Conservation (phyloP, 1,284 basidiomycete genomes). For the Microbotryomycetes sp. region DNA sequence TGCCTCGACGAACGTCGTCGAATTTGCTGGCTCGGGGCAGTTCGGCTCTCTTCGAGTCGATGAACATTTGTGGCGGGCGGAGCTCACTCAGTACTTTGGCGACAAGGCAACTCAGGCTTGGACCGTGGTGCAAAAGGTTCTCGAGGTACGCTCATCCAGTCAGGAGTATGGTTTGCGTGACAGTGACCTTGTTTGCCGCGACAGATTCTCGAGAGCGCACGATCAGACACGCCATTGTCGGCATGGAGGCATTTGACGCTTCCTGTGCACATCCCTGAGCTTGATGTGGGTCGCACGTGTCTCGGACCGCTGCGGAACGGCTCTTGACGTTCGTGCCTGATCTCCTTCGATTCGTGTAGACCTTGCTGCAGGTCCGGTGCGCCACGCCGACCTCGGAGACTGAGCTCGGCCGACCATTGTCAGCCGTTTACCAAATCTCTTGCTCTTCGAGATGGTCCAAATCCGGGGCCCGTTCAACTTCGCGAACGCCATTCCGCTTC, state of each 20-base stretch:
- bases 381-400: slow-evolving; percentile 21
- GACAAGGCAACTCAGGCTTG: slow-evolving; percentile 10
- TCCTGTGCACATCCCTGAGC: slow-evolving; percentile 41
- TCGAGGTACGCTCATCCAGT: slow-evolving; percentile 40
- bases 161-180: too few species aligned
- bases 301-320: too few species aligned
- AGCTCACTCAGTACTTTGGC: neutral
- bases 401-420: slow-evolving; percentile 69
- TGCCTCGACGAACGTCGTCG: neutral
- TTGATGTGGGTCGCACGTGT: too few species aligned
- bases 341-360: slow-evolving; percentile 6
- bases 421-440: slow-evolving; percentile 54
- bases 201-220: too few species aligned
- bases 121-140: slow-evolving; percentile 40
- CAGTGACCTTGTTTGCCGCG: too few species aligned
- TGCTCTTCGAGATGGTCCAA: too few species aligned
- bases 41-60: slow-evolving; percentile 44
- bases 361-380: slow-evolving; percentile 28
- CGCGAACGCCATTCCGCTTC: slow-evolving; percentile 59
- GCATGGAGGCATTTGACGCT: slow-evolving; percentile 49
- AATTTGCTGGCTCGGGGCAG: slow-evolving; percentile 48
- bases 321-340: too few species aligned
- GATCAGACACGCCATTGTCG: slow-evolving; percentile 55
- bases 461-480: too few species aligned
- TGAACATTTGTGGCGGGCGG: slow-evolving; percentile 1